Evolutionary conservation across 345 rosid genomes (phyloP), one percentile per base, ranked within the genome.

Genomic region (Aegle marmelos): DNA sequence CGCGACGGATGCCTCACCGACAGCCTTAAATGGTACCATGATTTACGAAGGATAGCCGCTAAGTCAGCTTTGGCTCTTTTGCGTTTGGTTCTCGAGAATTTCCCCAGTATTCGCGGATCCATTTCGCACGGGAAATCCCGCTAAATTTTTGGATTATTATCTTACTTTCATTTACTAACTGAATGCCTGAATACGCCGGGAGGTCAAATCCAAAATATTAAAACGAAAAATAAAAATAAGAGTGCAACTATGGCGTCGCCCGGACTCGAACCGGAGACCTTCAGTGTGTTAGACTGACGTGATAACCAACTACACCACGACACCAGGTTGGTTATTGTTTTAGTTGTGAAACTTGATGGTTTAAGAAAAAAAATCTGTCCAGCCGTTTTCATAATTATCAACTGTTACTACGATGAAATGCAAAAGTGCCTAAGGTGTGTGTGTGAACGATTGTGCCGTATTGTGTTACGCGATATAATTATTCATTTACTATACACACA

Each of bases 281-380:
- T 94, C 93, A 91, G 91, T 89, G 98, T 91, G 97, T 91, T 91
- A 91, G 93, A 94, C 96, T 91, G 93, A 91, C 94, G 95, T 94
- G 94, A 91, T 94, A 91, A 91, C 97, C 97, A 93, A 93, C 97
- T 93, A 91, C 96, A 94, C 98, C 98, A 93, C 94, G 93, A 94
- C 85, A 91, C 98, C 97, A 0, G 0, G 0, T 14, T 6, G n/a
- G n/a, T n/a, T n/a, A n/a, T n/a, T n/a, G n/a, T n/a, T n/a, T n/a
- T n/a, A n/a, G n/a, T n/a, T n/a, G n/a, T n/a, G n/a, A n/a, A n/a
- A n/a, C n/a, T n/a, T n/a, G n/a, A n/a, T n/a, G n/a, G n/a, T n/a
- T n/a, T n/a, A n/a, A n/a, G n/a, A n/a, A n/a, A 37, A 37, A 37
- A 37, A 37, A 7, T 1, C 1, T 8, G 37, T 37, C 39, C 41